A percentile compares a stretch with the other conserved stretches of the same genome.
Evolutionary conservation across 2,329 filamentous ascomycete species (phyloP).

Genomic region (Bipolaris bicolor): DNA sequence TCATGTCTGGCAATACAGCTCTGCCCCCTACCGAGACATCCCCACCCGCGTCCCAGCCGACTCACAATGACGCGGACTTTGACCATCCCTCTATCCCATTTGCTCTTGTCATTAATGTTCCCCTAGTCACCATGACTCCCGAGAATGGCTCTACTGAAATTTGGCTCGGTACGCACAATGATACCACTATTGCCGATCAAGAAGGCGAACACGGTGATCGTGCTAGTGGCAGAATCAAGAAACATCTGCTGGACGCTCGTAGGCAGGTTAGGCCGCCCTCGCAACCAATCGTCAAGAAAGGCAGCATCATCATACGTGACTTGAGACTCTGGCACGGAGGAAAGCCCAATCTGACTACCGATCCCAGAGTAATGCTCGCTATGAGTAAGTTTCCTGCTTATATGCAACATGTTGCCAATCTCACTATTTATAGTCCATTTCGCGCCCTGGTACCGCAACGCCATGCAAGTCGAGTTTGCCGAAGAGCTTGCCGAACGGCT

Average conservation of each 20-base stretch:
- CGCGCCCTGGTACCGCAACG: constrained; percentile 64
- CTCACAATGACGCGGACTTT: constrained; percentile 45
- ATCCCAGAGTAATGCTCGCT: constrained; percentile 56
- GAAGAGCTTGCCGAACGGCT: constrained; percentile 58
- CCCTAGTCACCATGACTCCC: constrained; percentile 53
- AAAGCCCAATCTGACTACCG: constrained; percentile 54
- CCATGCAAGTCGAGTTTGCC: constrained; percentile 62
- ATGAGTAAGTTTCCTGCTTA: constrained; percentile 30
- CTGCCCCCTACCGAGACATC: constrained; percentile 54
- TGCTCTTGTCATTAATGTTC: constrained; percentile 56
- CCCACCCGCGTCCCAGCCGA: constrained; percentile 42
- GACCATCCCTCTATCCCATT: constrained; percentile 50
- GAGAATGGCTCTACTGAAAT: constrained; percentile 59
- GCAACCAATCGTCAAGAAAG: constrained; percentile 49
- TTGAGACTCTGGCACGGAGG: constrained; percentile 59
- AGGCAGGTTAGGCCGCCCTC: constrained; percentile 25
- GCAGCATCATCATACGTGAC: constrained; percentile 55
- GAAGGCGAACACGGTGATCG: constrained; percentile 50
- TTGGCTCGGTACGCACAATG: constrained; percentile 57
- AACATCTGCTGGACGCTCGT: constrained; percentile 28
- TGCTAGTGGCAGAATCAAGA: constrained; percentile 40
- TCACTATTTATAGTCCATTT: constrained; percentile 53
- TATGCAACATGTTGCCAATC: not conserved
- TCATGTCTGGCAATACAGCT: constrained; percentile 46
- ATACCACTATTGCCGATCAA: constrained; percentile 45